Percentiles rank a stretch among this genome's conserved stretches.
phyloP scores from a whole-genome alignment of 116 monocot genomes.

The Posidonia oceanica region DNA sequence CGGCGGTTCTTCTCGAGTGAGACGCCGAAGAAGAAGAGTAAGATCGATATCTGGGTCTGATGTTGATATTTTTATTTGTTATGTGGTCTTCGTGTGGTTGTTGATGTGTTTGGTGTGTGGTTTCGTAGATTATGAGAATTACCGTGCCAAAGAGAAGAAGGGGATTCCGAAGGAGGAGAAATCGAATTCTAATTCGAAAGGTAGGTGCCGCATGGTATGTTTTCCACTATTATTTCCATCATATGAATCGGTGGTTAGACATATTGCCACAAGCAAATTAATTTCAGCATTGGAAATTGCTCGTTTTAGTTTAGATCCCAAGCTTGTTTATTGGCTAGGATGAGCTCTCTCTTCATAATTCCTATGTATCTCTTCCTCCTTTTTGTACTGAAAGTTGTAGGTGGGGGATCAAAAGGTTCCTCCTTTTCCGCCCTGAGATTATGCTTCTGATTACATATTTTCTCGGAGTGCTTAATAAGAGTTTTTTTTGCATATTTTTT shows the following conservation, averaged over 20 bases:
- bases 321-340: too few species aligned
- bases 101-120: slow-evolving; percentile 2
- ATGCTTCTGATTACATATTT: background rate
- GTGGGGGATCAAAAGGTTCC: too few species aligned
- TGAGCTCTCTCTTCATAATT: too few species aligned
- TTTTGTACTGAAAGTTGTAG: too few species aligned
- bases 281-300: too few species aligned
- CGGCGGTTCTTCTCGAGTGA: slow-evolving; percentile 36
- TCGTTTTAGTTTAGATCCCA: too few species aligned
- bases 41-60: background rate
- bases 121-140: slow-evolving; percentile 43
- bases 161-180: slow-evolving; percentile 29
- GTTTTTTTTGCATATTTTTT: background rate
- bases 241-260: background rate
- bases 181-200: slow-evolving; percentile 58
- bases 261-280: background rate
- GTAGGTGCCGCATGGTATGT: slow-evolving; percentile 13
- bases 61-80: background rate
- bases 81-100: background rate
- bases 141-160: slow-evolving; percentile 37
- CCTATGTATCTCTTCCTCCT: too few species aligned
- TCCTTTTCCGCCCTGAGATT: too few species aligned
- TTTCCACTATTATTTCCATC: background rate
- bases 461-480: background rate
- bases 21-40: slow-evolving; percentile 37